Evolutionary conservation across 2,329 filamentous ascomycete species (phyloP), one percentile per base, ranked within the genome.

Genomic region (Venturia nashicola): DNA sequence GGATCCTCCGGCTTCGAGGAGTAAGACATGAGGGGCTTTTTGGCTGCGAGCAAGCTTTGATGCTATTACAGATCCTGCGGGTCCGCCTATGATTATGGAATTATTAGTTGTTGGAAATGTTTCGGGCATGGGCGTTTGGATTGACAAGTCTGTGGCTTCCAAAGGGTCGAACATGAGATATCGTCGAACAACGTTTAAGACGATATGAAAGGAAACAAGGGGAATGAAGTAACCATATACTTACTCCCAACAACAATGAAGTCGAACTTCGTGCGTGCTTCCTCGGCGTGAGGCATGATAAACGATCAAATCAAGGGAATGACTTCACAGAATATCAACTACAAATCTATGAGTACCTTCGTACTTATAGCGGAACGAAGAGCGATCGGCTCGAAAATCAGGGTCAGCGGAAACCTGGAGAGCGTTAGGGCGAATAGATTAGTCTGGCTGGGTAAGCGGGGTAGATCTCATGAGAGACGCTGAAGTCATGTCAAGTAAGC

Each of bases 171-270:
- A 27, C 27, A 36, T 36, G 36, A 36, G n/a, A 9, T 0, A 4
- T 57, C 16, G 36, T n/a, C 8, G 32, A 23, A 36, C 8, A n/a
- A 5, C 20, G 32, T n/a, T 14, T 18, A 36, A 8, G 51, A n/a
- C 14, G 32, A 27, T 14, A 39, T 11, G 18, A 36, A 39, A 5
- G 51, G 44, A 18, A 39, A 14, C 14, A 46, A 12, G 3, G 34
- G 7, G 2, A 14, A n/a, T 16, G 61, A 12, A 34, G 14, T 34
- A 9, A 36, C 7, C 27, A 5, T 57, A 5, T 34, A 59, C 64
- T 40, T 65, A 65, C 64, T 57, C 9, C 64, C 64, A 51, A 65
- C 64, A 18, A 65, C 55, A 61, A 65, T 65, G 34, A 65, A 65
- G 48, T 65, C 64, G 34, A 66, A 65, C 32, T 59, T 63, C 39